A percentile compares a stretch with the other conserved stretches of the same genome.
Conservation (phyloP, 1,284 basidiomycete genomes). For the Paramarasmius palmivorus region DNA sequence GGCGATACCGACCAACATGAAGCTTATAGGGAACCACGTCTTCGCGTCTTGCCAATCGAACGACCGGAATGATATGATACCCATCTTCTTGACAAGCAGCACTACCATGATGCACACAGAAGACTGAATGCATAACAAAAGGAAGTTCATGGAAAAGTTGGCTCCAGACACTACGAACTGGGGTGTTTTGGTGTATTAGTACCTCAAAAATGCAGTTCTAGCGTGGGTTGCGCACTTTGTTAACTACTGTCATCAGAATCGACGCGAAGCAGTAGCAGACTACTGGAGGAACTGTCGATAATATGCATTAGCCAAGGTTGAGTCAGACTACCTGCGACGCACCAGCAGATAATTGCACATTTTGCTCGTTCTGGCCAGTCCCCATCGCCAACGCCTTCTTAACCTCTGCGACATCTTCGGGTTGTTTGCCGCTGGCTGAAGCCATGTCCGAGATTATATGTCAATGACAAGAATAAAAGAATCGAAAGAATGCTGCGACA, state of each 20-base stretch:
- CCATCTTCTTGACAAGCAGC: slow-evolving; percentile 67
- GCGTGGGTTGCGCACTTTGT: slow-evolving; percentile 71
- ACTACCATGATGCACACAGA: slow-evolving; percentile 85
- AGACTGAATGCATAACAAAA: slow-evolving; percentile 92
- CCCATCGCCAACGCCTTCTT: slow-evolving; percentile 66
- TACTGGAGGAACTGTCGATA: slow-evolving; percentile 67
- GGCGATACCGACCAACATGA: slow-evolving; percentile 7
- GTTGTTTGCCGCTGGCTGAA: slow-evolving; percentile 5
- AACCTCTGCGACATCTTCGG: slow-evolving; percentile 56
- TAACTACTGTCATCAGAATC: slow-evolving; percentile 97
- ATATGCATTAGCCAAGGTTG: neutral
- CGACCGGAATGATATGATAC: slow-evolving; percentile 88
- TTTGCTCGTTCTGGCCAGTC: slow-evolving; percentile 22
- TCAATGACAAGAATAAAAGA: no score
- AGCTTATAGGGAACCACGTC: slow-evolving; percentile 85
- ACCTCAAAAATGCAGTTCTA: slow-evolving; percentile 8
- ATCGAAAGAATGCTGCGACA: no score
- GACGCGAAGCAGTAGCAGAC: slow-evolving; percentile 91
- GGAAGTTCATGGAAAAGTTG: slow-evolving; percentile 96
- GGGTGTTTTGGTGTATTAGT: no score
- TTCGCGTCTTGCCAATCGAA: slow-evolving; percentile 88
- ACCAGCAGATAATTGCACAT: slow-evolving; percentile 41
- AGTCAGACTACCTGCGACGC: slow-evolving; percentile 7
- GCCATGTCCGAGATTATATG: slow-evolving; percentile 10
- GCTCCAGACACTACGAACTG: slow-evolving; percentile 95